Conservation (phyloP, 2,329 filamentous ascomycete genomes). For the Penicillium glabrum region DNA sequence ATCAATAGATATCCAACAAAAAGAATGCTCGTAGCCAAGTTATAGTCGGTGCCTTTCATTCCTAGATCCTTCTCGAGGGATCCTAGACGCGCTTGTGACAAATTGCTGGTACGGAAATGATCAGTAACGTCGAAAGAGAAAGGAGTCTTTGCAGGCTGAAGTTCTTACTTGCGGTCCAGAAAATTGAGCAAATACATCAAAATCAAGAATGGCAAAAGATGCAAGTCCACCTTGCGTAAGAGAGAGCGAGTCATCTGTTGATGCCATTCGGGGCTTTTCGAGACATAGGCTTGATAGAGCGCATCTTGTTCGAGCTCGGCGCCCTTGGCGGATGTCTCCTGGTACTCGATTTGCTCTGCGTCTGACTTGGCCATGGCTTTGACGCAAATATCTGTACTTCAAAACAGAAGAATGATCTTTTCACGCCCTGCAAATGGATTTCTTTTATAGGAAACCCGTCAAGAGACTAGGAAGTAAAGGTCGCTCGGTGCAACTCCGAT, state of each 20-base stretch:
- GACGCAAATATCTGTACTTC: neutral
- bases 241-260: conserved; percentile 24
- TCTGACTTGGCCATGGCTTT: conserved; percentile 8
- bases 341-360: conserved; percentile 12
- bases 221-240: conserved; percentile 28
- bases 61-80: conserved; percentile 54
- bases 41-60: conserved; percentile 59
- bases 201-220: conserved; percentile 30
- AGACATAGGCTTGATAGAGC: conserved; percentile 26
- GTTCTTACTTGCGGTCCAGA: conserved; percentile 29
- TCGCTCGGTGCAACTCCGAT: conserved; percentile 10
- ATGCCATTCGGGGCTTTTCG: conserved; percentile 28
- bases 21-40: conserved; percentile 55
- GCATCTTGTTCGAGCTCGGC: conserved; percentile 20
- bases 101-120: conserved; percentile 35
- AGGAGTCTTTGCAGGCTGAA: neutral
- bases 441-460: neutral
- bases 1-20: conserved; percentile 62
- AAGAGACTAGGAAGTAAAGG: neutral
- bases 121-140: neutral
- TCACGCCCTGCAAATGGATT: neutral
- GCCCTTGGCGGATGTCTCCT: conserved; percentile 3
- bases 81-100: conserved; percentile 57
- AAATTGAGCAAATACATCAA: conserved; percentile 35
- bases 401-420: neutral